Base-by-base conservation (phyloP, 2,329 filamentous ascomycete genomes). In the Claviceps digitariae region DNA sequence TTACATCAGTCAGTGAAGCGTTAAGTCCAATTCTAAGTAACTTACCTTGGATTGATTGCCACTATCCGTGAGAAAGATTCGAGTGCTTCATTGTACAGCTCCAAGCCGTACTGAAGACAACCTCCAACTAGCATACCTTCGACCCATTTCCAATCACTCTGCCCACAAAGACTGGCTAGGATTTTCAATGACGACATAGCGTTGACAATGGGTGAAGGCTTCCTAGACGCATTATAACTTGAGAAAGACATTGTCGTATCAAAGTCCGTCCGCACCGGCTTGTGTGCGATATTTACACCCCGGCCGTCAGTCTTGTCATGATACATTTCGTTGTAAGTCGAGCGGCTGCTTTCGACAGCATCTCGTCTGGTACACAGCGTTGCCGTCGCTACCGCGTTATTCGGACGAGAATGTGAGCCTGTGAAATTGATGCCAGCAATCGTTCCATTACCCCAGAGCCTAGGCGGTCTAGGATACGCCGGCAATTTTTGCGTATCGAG, bases 91-190 rank as follows among this genome's bases (percentile, higher is more conserved):
- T 86, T 79, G 64, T 93, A 95, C 63, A 88, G 83, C 57, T 89
- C 88, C 15, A 97, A 71, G 8, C 87, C 90, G 70, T 97, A 97
- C 50, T 91, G 85, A 54, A 98, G 74, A 69, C 93, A 97, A 2
- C 93, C 93, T 41, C 87, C 89, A 7, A 97, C 74, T 41, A 97
- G 74, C 74, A 97, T 90, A 2, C 93, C 93, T 64, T 97, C 91
- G 52, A 90, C 79, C 93, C 93, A 98, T 60, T 82, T 79, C 87
- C 88, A 93, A 10, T 77, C 78, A 61, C 84, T 88, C 65, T 91
- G 84, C 61, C 86, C 82, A 64, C 89, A 95, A 7, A 94, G 70
- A 57, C 75, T 80, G 17, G 81, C 82, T 21, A 95, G 74, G 61
- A 89, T 80, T 40, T 87, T 80, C 21, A 95, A 69, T 2, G 86